Evolutionary conservation across 148 eudicot genomes (phyloP).

Genomic region (Euryodendron excelsum): DNA sequence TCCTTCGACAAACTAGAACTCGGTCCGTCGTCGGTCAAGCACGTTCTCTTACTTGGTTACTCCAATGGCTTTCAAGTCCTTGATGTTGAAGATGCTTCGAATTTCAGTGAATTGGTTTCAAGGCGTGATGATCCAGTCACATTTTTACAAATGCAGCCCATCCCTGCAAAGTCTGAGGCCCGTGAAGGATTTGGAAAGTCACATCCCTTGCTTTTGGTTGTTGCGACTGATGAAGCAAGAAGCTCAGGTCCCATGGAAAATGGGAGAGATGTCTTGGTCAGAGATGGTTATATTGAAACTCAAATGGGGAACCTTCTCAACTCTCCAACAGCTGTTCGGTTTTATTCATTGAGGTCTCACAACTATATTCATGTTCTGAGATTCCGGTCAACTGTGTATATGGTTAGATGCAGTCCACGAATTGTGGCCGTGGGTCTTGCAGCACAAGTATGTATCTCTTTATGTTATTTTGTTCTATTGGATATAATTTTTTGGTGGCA

Average conservation of each 20-base stretch:
- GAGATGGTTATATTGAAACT: conserved; percentile 57
- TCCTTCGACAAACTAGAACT: conserved; percentile 90
- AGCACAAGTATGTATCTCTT: conserved; percentile 63
- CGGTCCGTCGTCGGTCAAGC: conserved; percentile 51
- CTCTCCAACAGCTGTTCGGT: conserved; percentile 84
- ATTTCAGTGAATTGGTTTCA: conserved; percentile 79
- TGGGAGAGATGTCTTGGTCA: conserved; percentile 50
- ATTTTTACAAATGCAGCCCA: conserved; percentile 84
- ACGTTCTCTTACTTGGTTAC: conserved; percentile 83
- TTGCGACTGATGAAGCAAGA: conserved; percentile 76
- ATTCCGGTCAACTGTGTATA: conserved; percentile 76
- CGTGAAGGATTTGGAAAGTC: conserved; percentile 58
- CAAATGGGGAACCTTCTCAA: conserved; percentile 43
- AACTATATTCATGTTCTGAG: conserved; percentile 79
- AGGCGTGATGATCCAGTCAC: conserved; percentile 89
- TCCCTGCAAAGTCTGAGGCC: conserved; percentile 52
- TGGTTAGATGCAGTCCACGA: conserved; percentile 88
- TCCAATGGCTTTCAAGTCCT: conserved; percentile 90
- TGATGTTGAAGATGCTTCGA: conserved; percentile 90
- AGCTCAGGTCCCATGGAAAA: conserved; percentile 43
- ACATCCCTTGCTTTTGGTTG: conserved; percentile 88
- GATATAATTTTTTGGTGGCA: not conserved
- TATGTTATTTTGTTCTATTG: not conserved
- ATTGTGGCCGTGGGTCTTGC: conserved; percentile 91
- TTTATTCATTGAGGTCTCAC: conserved; percentile 84